Conservation (phyloP, 2,329 filamentous ascomycete genomes). For the Magnaporthales sp. region DNA sequence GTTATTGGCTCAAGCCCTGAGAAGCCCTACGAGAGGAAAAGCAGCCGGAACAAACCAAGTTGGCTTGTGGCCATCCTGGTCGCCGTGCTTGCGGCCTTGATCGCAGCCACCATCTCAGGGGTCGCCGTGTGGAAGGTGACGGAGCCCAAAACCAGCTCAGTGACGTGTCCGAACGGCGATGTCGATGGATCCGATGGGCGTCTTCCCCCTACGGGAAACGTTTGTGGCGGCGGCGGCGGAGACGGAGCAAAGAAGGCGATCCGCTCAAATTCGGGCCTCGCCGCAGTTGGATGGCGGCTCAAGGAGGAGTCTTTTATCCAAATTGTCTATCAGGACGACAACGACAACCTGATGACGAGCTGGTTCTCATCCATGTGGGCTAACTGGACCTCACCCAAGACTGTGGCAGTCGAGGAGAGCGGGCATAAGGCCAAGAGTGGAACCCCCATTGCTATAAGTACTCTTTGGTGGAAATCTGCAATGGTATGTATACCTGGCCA, state of each 20-base stretch:
- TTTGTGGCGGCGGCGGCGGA: neutral
- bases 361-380: conserved; percentile 6
- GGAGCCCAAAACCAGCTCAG: neutral
- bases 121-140: conserved; percentile 8
- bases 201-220: neutral
- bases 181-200: neutral
- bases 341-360: conserved; percentile 1
- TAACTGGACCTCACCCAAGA: neutral
- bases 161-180: neutral
- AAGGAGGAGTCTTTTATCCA: conserved; percentile 7
- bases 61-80: neutral
- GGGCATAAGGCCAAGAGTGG: neutral
- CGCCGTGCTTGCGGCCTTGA: neutral
- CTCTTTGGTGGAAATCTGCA: neutral
- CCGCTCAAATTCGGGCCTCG: conserved; percentile 5
- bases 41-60: neutral
- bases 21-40: neutral
- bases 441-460: neutral
- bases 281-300: conserved; percentile 7
- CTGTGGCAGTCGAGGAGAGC: neutral
- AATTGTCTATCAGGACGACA: conserved; percentile 8
- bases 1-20: neutral
- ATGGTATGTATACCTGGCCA: neutral
- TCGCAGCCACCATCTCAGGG: conserved; percentile 7
- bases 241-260: conserved; percentile 1